These are phyloP conservation scores for Scheffersomyces coipomensis DNA, from an alignment of 805 yeast species.

Conservation along the genomic window DNA sequence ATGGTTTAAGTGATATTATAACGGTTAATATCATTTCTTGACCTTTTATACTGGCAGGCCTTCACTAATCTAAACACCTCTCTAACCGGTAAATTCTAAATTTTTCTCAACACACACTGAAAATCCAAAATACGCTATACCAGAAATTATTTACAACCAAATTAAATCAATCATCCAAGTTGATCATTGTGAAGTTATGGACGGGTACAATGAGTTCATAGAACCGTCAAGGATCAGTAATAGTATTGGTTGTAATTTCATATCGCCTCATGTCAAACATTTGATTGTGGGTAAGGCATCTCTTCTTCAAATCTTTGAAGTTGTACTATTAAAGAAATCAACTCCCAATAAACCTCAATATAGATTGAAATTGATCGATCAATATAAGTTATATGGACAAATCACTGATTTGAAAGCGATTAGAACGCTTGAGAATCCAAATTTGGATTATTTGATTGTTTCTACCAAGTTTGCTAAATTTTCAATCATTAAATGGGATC, in stretches of 20 bases:
- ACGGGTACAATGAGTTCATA: slow-evolving; percentile 72
- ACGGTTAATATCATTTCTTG: too few relatives aligned
- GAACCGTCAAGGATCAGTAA: slow-evolving; percentile 75
- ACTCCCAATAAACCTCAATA: slow-evolving; percentile 18
- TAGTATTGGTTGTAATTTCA: slow-evolving; percentile 52
- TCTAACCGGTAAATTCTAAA: slow-evolving; percentile 14
- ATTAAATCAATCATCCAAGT: too few relatives aligned
- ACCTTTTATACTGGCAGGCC: too few relatives aligned
- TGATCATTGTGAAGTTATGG: slow-evolving; percentile 59
- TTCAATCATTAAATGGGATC: slow-evolving; percentile 73
- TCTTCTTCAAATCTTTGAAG: slow-evolving; percentile 59
- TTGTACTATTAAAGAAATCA: slow-evolving; percentile 23
- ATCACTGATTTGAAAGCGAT: slow-evolving; percentile 57
- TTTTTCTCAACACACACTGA: too few relatives aligned
- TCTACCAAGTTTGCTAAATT: slow-evolving; percentile 75
- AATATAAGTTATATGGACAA: slow-evolving; percentile 69
- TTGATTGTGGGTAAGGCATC: slow-evolving; percentile 72
- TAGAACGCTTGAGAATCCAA: slow-evolving; percentile 44
- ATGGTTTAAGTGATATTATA: too few relatives aligned
- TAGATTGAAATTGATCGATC: slow-evolving; percentile 46
- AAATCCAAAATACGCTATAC: too few relatives aligned
- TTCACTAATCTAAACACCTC: too few relatives aligned
- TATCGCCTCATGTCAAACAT: slow-evolving; percentile 45
- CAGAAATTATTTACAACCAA: too few relatives aligned
- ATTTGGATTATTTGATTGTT: slow-evolving; percentile 60